A percentile compares a stretch with the other conserved stretches of the same genome.
phyloP scores from a whole-genome alignment of 805 yeast species.

The Saturnispora galanensis region DNA sequence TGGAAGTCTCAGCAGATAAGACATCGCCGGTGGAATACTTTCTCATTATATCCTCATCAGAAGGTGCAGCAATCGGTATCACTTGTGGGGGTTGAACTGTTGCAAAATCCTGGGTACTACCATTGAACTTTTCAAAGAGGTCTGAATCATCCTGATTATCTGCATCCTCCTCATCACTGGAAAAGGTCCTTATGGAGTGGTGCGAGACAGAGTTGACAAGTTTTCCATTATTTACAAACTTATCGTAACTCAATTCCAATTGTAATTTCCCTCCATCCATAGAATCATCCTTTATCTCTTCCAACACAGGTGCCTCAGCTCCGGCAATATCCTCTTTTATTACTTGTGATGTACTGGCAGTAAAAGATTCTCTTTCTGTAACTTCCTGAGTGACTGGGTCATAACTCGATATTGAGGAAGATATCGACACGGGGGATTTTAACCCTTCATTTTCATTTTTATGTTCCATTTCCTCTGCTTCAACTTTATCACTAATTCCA shows the following conservation, averaged over 20 bases:
- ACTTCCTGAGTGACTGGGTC: slow-evolving; percentile 8
- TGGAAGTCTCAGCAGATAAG: not conserved
- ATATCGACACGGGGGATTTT: slow-evolving; percentile 6
- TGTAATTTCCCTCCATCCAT: not conserved
- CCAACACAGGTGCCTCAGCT: too few species aligned
- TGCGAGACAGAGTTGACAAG: not conserved
- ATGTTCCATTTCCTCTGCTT: not conserved
- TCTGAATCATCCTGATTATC: slow-evolving; percentile 6
- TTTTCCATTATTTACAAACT: not conserved
- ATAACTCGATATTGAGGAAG: slow-evolving; percentile 9
- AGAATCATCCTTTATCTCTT: too few species aligned
- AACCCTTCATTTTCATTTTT: not conserved
- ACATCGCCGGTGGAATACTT: not conserved
- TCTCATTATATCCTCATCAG: not conserved
- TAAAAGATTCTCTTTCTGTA: slow-evolving; percentile 6
- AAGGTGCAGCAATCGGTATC: too few species aligned
- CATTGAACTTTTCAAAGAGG: slow-evolving; percentile 12
- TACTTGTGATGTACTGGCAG: slow-evolving; percentile 1
- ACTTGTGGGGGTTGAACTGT: not conserved
- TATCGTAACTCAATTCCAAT: not conserved
- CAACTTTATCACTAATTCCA: not conserved
- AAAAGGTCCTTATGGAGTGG: slow-evolving; percentile 10
- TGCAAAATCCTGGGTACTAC: slow-evolving; percentile 10
- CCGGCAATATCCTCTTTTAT: not conserved
- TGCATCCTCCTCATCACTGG: slow-evolving; percentile 8